Conservation (phyloP, 164 flowering plant species). For the Houttuynia cordata region DNA sequence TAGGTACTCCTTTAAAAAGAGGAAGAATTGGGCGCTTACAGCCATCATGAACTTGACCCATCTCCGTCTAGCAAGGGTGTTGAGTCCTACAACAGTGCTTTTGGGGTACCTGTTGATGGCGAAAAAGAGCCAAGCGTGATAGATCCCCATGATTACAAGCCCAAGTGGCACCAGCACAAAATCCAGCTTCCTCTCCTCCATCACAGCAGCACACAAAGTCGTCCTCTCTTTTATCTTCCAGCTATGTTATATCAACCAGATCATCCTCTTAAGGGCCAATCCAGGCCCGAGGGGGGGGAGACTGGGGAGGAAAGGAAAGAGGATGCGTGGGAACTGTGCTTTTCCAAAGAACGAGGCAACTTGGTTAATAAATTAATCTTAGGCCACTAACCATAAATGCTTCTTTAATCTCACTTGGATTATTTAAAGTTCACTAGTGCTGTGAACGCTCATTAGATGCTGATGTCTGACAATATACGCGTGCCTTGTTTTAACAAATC, state of each 20-base stretch:
- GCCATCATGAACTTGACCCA: constrained; percentile 59
- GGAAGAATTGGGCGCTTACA: constrained; percentile 16
- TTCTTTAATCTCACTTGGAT: too few species aligned
- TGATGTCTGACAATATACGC: too few species aligned
- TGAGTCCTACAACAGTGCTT: constrained; percentile 60
- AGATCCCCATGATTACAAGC: constrained; percentile 24
- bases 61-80: constrained; percentile 48
- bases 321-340: too few species aligned
- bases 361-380: too few species aligned
- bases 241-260: not conserved
- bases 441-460: too few species aligned
- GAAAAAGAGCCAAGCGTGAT: constrained; percentile 54
- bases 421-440: too few species aligned
- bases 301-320: too few species aligned
- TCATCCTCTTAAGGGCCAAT: too few species aligned
- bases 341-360: too few species aligned
- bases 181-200: constrained; percentile 47
- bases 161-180: constrained; percentile 55
- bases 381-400: too few species aligned
- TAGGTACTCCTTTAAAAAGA: not conserved
- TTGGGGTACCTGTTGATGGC: constrained; percentile 32
- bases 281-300: too few species aligned
- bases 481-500: too few species aligned
- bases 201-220: constrained; percentile 12
- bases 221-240: not conserved